Evolutionary conservation across 441 rosid genomes (phyloP).

Genomic region (Flueggea neowawraea): DNA sequence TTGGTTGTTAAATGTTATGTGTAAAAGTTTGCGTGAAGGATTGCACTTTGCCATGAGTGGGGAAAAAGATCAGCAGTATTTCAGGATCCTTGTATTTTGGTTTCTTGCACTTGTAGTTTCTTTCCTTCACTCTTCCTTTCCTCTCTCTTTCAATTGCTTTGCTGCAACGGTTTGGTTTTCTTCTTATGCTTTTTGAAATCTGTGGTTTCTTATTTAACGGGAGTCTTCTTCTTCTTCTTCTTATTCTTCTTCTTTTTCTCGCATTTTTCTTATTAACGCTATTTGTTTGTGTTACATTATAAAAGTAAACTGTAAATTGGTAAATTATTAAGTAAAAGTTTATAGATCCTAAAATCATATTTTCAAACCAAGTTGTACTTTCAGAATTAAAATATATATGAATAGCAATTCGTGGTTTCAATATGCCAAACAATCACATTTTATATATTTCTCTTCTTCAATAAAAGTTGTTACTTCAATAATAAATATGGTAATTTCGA

Average conservation of each 20-base stretch:
- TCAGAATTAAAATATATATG: too few relatives aligned
- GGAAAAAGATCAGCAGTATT: background rate
- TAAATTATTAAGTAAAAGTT: too few relatives aligned
- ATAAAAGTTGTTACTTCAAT: too few relatives aligned
- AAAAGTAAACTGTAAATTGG: too few relatives aligned
- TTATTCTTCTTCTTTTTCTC: background rate
- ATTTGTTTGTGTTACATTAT: background rate
- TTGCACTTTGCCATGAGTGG: constrained; percentile 23
- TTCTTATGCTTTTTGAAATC: constrained; percentile 2
- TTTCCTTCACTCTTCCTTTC: constrained; percentile 24
- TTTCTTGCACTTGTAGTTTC: constrained; percentile 9
- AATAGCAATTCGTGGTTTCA: too few relatives aligned
- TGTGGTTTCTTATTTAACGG: background rate
- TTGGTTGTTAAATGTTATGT: too few relatives aligned
- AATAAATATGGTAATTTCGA: too few relatives aligned
- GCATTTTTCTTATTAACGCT: background rate
- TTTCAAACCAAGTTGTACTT: too few relatives aligned
- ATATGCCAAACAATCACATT: too few relatives aligned
- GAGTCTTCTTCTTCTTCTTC: background rate
- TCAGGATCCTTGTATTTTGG: background rate
- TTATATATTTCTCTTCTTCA: too few relatives aligned
- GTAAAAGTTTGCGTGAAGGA: constrained; percentile 29
- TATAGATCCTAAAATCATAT: too few relatives aligned
- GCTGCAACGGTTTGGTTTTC: constrained; percentile 6
- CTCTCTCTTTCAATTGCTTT: constrained; percentile 11